Conservation (phyloP, 2,329 filamentous ascomycete genomes). For the Metarhizium sp. region DNA sequence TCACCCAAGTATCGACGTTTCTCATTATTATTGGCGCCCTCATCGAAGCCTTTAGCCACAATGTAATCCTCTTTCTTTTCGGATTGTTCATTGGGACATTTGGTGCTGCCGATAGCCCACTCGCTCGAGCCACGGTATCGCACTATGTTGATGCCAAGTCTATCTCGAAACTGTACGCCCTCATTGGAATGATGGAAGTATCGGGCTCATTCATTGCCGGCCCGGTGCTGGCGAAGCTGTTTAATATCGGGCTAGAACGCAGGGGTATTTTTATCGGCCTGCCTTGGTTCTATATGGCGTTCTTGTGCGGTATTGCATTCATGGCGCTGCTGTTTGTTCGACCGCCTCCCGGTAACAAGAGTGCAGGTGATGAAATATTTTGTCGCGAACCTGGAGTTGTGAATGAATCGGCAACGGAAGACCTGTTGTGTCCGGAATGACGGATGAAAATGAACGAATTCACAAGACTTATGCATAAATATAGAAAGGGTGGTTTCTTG, state of each 20-base stretch:
- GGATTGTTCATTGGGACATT: slow-evolving; percentile 28
- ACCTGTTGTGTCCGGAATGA: slow-evolving; percentile 14
- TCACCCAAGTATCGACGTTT: slow-evolving; percentile 23
- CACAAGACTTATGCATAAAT: not conserved
- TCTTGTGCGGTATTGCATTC: slow-evolving; percentile 19
- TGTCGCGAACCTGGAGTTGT: slow-evolving; percentile 11
- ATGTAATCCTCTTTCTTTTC: slow-evolving; percentile 21
- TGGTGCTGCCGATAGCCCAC: slow-evolving; percentile 27
- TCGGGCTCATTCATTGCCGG: slow-evolving; percentile 29
- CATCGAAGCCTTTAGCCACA: slow-evolving; percentile 12
- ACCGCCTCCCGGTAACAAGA: slow-evolving; percentile 15
- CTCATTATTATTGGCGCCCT: slow-evolving; percentile 14
- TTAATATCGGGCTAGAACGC: slow-evolving; percentile 24
- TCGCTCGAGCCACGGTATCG: slow-evolving; percentile 30
- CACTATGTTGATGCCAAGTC: slow-evolving; percentile 27
- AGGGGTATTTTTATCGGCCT: slow-evolving; percentile 27
- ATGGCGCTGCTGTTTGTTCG: slow-evolving; percentile 22
- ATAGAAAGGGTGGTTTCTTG: slow-evolving; percentile 12
- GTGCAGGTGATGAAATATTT: slow-evolving; percentile 1
- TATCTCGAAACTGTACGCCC: slow-evolving; percentile 31
- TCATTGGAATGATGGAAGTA: slow-evolving; percentile 30
- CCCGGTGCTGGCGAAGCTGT: slow-evolving; percentile 29
- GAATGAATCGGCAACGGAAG: slow-evolving; percentile 13
- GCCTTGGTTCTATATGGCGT: slow-evolving; percentile 29
- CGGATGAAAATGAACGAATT: not conserved